A percentile compares a stretch with the other conserved stretches of the same genome.
phyloP scores from a whole-genome alignment of 306 rosid genomes.

The Chamaecrista fasciculata region DNA sequence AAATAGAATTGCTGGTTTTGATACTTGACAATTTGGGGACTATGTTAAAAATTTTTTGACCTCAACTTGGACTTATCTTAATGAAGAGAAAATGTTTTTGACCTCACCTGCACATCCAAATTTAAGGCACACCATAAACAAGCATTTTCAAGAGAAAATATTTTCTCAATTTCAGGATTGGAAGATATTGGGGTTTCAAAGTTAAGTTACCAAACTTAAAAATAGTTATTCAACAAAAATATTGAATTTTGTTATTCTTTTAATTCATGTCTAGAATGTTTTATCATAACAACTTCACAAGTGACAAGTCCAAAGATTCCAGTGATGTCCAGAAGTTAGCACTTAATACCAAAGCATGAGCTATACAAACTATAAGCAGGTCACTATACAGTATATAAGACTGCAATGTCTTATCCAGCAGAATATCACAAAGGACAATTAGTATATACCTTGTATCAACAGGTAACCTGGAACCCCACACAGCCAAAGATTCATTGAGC shows the following conservation, averaged over 20 bases:
- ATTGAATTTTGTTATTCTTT: background rate
- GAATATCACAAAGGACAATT: background rate
- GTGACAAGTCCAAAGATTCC: background rate
- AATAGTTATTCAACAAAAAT: slow-evolving; percentile 16
- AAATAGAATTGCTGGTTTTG: background rate
- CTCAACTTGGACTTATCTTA: too few species aligned
- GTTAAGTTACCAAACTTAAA: slow-evolving; percentile 7
- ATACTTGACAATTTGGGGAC: background rate
- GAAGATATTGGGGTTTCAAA: background rate
- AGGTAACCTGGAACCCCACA: slow-evolving; percentile 77
- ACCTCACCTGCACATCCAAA: background rate
- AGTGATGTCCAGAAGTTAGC: background rate
- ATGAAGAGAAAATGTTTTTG: too few species aligned
- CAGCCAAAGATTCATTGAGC: slow-evolving; percentile 74
- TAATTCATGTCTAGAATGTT: background rate
- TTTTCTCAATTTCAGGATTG: background rate
- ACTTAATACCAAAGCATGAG: slow-evolving; percentile 12
- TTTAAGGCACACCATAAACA: background rate
- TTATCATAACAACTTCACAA: slow-evolving; percentile 7
- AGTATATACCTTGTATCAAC: slow-evolving; percentile 70
- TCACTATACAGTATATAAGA: background rate
- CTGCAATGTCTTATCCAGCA: background rate
- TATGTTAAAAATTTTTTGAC: too few species aligned
- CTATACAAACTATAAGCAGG: slow-evolving; percentile 19
- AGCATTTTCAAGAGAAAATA: slow-evolving; percentile 10